Base-by-base conservation (phyloP, 768 basidiomycete species). In the Crassisporium funariophilum region DNA sequence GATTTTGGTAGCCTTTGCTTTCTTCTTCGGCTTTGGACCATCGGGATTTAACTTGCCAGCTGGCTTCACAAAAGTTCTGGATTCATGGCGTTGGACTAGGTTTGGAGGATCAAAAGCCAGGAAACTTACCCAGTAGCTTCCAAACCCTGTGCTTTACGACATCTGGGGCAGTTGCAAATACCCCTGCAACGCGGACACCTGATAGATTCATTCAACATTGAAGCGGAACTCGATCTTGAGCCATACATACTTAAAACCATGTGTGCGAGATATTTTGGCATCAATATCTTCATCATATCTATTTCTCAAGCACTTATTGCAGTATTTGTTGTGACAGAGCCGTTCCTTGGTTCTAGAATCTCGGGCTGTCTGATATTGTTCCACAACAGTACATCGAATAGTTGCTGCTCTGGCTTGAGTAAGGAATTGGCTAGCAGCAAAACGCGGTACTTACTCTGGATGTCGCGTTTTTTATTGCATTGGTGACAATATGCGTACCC, bases 171-270 rank as follows among this genome's bases (percentile, higher is more conserved):
- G 60, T 82, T 87, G 65, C 88, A 91, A 8, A 72, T 65, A 53
- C 77, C 81, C 41, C 75, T 68, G 49, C 88, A 91, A 54, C 74
- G 77, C 4, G 86, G 86, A 53, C 88, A 91, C 60, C 87, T 90
- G 52, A 20, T 16, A 47, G 46, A 36, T 5, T 13, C 36, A n/a
- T n/a, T n/a, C n/a, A n/a, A n/a, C n/a, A n/a, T n/a, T n/a, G n/a
- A n/a, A n/a, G n/a, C n/a, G n/a, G n/a, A n/a, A n/a, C n/a, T n/a
- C n/a, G n/a, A n/a, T n/a, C n/a, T n/a, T n/a, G n/a, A n/a, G n/a
- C n/a, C n/a, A n/a, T 29, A 58, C 63, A 20, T 57, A 84, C 85
- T 75, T 76, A 71, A 82, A 89, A 20, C 65, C 64, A 56, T 54
- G 52, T 56, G 64, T 34, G 44, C 53, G 15, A 20, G 45, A 27